phyloP scores from a whole-genome alignment of 192 early-diverging fungal species.

The Gaertneriomyces semiglobifer region DNA sequence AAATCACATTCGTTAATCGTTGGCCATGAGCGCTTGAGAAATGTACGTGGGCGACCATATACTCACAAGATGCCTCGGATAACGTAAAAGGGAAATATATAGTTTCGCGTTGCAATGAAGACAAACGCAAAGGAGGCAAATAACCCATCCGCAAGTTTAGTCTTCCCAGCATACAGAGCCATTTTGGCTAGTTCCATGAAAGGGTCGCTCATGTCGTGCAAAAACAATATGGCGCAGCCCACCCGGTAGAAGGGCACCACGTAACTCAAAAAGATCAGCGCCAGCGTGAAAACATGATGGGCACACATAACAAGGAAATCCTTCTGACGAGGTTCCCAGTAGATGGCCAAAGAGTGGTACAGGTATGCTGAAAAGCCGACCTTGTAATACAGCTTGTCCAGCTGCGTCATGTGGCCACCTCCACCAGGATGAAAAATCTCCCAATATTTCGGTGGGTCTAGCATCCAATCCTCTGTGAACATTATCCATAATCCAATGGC shows the following conservation, averaged over 20 bases:
- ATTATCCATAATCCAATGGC: constrained; percentile 11
- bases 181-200: constrained; percentile 53
- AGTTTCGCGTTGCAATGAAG: constrained; percentile 34
- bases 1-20: not conserved
- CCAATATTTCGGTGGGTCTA: constrained; percentile 11
- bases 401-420: constrained; percentile 12
- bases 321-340: constrained; percentile 29
- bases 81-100: constrained; percentile 34
- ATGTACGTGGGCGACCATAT: constrained; percentile 7
- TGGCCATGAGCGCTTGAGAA: not conserved
- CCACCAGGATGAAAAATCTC: not conserved
- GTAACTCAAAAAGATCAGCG: constrained; percentile 43
- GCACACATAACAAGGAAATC: constrained; percentile 40
- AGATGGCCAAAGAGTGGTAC: constrained; percentile 34
- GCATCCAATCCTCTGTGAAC: constrained; percentile 17
- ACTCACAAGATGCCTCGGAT: constrained; percentile 29
- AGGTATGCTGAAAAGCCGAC: constrained; percentile 38
- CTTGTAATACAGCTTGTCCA: constrained; percentile 41
- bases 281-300: constrained; percentile 43
- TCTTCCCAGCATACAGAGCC: constrained; percentile 38
- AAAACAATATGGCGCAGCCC: constrained; percentile 40
- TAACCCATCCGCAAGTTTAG: constrained; percentile 39
- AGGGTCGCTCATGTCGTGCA: constrained; percentile 50
- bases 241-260: constrained; percentile 39
- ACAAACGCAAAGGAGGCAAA: constrained; percentile 34